These are phyloP conservation scores for Puccinia coronata DNA, from an alignment of 1,284 basidiomycete genomes.

Conservation along the genomic window DNA sequence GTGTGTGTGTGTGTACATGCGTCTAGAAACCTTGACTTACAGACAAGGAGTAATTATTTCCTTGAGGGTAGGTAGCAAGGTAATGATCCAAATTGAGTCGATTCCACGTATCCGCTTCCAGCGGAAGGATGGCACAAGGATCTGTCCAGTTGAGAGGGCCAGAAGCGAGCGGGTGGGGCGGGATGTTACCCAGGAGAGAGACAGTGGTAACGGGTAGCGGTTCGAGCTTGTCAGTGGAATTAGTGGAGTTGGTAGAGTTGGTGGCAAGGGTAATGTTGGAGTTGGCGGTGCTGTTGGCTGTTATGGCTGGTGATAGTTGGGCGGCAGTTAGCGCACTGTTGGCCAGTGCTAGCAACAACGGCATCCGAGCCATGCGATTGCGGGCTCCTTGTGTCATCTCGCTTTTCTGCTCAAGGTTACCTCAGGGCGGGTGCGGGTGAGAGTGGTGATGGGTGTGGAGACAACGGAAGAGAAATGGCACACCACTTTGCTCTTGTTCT, in stretches of 20 bases:
- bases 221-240: background rate
- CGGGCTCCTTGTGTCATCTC: background rate
- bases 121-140: conserved; percentile 34
- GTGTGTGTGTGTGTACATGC: too few relatives aligned
- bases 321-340: background rate
- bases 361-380: conserved; percentile 20
- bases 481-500: background rate
- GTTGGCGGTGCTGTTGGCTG: background rate
- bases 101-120: conserved; percentile 30
- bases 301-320: background rate
- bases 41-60: conserved; percentile 17
- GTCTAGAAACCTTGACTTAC: conserved; percentile 10
- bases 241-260: background rate
- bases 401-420: background rate
- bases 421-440: conserved; percentile 6
- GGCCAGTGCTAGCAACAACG: background rate
- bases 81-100: conserved; percentile 40
- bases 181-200: background rate
- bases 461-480: background rate
- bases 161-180: background rate
- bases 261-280: background rate
- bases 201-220: conserved; percentile 12
- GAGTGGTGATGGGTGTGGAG: background rate
- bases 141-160: conserved; percentile 39
- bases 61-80: conserved; percentile 23